Conservation (phyloP, 441 rosid species). For the Manihot esculenta region DNA sequence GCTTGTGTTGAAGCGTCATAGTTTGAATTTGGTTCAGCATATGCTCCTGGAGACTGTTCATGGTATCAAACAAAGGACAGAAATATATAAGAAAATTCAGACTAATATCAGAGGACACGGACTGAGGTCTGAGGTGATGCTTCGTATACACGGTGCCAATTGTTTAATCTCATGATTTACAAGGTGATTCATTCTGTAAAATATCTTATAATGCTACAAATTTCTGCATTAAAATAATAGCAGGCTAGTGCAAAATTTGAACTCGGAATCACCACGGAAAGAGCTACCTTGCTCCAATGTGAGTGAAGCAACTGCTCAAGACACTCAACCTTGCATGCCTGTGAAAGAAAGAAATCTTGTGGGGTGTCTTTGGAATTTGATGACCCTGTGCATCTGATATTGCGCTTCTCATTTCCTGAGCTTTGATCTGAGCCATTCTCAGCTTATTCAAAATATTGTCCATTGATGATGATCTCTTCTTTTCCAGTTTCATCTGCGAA, state of each 20-base stretch:
- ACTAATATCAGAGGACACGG: too few species aligned
- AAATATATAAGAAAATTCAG: too few species aligned
- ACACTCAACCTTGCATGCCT: conserved; percentile 34
- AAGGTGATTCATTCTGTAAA: neutral
- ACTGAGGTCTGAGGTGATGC: too few species aligned
- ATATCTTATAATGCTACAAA: neutral
- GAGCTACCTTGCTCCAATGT: conserved; percentile 20
- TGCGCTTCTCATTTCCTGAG: conserved; percentile 73
- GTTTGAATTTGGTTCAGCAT: too few species aligned
- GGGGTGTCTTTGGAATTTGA: conserved; percentile 37
- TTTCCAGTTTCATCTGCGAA: conserved; percentile 75
- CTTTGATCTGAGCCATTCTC: conserved; percentile 58
- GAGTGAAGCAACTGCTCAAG: conserved; percentile 66
- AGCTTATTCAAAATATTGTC: conserved; percentile 76
- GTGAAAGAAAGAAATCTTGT: conserved; percentile 35
- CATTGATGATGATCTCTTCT: conserved; percentile 77
- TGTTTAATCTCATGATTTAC: neutral
- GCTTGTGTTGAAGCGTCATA: too few species aligned
- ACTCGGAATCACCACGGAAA: neutral
- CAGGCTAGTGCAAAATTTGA: neutral
- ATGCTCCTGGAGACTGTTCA: too few species aligned
- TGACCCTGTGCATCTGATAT: conserved; percentile 36
- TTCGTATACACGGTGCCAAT: neutral
- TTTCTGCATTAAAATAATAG: neutral
- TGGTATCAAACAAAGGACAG: too few species aligned